Evolutionary conservation across 2,329 filamentous ascomycete species (phyloP).

Genomic region (Trichoderma arundinaceum): DNA sequence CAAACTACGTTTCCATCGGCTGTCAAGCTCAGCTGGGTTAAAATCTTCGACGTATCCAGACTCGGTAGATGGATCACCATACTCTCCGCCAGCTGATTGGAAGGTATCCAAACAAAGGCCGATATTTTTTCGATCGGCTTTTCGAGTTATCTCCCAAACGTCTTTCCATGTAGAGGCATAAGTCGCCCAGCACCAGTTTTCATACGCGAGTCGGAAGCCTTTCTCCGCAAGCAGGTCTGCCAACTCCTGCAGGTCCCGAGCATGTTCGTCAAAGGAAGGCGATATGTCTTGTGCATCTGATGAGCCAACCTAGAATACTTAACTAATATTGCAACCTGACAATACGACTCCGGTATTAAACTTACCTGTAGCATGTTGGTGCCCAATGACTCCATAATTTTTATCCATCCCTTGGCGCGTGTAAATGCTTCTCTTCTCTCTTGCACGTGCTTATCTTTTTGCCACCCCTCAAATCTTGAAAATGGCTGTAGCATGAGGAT

Average conservation of each 20-base stretch:
- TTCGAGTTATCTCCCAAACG: conserved; percentile 70
- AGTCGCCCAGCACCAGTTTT: conserved; percentile 84
- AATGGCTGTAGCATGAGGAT: conserved; percentile 79
- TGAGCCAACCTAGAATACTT: conserved; percentile 59
- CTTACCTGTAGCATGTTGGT: conserved; percentile 46
- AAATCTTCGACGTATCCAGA: conserved; percentile 49
- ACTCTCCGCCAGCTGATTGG: conserved; percentile 74
- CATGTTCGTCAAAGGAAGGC: conserved; percentile 55
- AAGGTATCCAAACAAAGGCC: conserved; percentile 81
- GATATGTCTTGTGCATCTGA: conserved; percentile 67
- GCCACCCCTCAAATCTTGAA: conserved; percentile 78
- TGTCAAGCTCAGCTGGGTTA: conserved; percentile 52
- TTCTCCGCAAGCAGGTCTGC: conserved; percentile 65
- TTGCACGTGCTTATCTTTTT: conserved; percentile 51
- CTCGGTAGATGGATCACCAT: conserved; percentile 66
- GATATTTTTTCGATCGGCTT: conserved; percentile 67
- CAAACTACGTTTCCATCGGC: conserved; percentile 60
- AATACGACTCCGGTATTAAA: conserved; percentile 45
- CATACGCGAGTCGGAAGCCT: conserved; percentile 70
- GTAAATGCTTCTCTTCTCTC: conserved; percentile 67
- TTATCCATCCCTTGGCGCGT: conserved; percentile 69
- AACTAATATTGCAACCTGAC: too few species aligned
- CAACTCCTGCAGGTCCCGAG: conserved; percentile 66
- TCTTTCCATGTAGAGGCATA: conserved; percentile 71
- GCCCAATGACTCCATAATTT: conserved; percentile 69